These are phyloP conservation scores for Dissophora globulifera DNA, from an alignment of 192 early-diverging fungal species.

Conservation along the genomic window DNA sequence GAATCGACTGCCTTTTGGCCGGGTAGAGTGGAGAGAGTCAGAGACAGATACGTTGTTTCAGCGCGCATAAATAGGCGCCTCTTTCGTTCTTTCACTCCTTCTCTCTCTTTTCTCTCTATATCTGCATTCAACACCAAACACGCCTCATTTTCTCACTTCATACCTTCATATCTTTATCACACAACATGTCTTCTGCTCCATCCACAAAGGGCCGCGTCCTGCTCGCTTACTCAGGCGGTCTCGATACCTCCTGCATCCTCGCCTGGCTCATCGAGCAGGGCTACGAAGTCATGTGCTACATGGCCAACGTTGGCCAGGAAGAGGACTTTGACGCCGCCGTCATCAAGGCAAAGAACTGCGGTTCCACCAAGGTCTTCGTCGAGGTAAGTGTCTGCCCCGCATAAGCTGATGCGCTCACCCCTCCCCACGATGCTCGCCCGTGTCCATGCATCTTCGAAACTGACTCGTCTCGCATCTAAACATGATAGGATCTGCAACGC, in stretches of 20 bases:
- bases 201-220: conserved; percentile 87
- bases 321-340: conserved; percentile 97
- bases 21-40: no score
- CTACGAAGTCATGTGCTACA: conserved; percentile 96
- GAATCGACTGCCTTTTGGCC: no score
- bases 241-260: conserved; percentile 99
- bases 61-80: background rate
- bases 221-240: conserved; percentile 97
- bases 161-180: background rate
- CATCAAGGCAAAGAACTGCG: conserved; percentile 91
- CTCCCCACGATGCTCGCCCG: no score
- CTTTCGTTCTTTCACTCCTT: background rate
- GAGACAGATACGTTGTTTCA: no score
- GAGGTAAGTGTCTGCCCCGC: conserved; percentile 68
- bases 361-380: conserved; percentile 94
- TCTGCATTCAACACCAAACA: background rate
- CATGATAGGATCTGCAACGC: conserved; percentile 82
- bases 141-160: background rate
- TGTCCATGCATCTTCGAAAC: no score
- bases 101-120: background rate
- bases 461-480: background rate
- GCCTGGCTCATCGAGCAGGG: conserved; percentile 98
- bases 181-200: conserved; percentile 48
- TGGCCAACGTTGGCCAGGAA: conserved; percentile 99
- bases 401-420: no score